These are phyloP conservation scores for Schizonepeta tenuifolia DNA, from an alignment of 257 asterid genomes.

Conservation along the genomic window DNA sequence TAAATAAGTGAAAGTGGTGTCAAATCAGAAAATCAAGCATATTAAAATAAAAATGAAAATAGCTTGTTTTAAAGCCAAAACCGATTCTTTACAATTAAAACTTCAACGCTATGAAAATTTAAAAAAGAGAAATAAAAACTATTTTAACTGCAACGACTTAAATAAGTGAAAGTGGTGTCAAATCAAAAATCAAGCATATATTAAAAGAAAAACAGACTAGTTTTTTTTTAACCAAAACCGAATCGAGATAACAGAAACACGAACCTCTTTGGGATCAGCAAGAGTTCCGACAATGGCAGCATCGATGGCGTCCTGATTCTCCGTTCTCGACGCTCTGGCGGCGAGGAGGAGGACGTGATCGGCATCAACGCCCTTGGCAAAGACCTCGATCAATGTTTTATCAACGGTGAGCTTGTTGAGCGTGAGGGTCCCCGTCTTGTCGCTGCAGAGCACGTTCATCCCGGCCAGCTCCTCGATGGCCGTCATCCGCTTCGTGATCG, in stretches of 20 bases:
- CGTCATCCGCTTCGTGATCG: conserved; percentile 96
- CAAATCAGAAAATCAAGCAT: no score
- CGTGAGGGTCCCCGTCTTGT: conserved; percentile 90
- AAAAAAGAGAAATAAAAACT: no score
- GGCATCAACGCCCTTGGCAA: conserved; percentile 62
- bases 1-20: no score
- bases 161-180: no score
- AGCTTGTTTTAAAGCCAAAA: no score
- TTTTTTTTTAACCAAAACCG: no score
- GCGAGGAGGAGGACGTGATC: conserved; percentile 75
- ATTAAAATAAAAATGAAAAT: no score
- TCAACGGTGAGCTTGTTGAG: conserved; percentile 85
- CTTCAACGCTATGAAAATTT: no score
- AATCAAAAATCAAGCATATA: no score
- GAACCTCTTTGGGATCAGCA: conserved; percentile 58
- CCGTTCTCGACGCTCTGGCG: conserved; percentile 88
- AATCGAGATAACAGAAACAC: neutral
- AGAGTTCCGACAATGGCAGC: conserved; percentile 56
- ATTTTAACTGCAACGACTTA: no score
- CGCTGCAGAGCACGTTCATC: conserved; percentile 96
- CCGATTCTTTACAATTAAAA: no score
- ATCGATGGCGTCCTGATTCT: conserved; percentile 91
- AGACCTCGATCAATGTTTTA: conserved; percentile 69
- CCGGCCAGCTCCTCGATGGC: conserved; percentile 97
- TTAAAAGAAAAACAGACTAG: no score